These are phyloP conservation scores for Pilatotrama ljubarskyi DNA, from an alignment of 768 basidiomycete species.

Conservation along the genomic window DNA sequence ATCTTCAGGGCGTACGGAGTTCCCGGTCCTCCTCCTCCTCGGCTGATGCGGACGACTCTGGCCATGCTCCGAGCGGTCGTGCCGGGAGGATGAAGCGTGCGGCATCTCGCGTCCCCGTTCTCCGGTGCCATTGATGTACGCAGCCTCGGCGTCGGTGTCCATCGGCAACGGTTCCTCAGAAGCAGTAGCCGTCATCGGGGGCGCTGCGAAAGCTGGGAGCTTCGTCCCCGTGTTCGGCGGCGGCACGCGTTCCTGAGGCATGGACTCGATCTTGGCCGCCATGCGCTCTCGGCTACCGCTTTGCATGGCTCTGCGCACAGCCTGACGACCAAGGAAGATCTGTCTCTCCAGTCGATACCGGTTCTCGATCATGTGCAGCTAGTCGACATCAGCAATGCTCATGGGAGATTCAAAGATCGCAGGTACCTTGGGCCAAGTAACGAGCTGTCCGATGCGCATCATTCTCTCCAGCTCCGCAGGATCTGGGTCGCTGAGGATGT, in stretches of 20 bases:
- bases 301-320: slow-evolving; percentile 59
- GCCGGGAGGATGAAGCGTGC: not conserved
- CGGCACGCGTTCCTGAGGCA: slow-evolving; percentile 28
- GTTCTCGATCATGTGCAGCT: slow-evolving; percentile 95
- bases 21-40: not conserved
- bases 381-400: not conserved
- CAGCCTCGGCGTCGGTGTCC: slow-evolving; percentile 79
- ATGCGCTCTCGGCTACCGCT: slow-evolving; percentile 21
- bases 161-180: slow-evolving; percentile 63
- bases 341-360: slow-evolving; percentile 83
- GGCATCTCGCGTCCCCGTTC: not conserved
- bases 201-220: slow-evolving; percentile 9
- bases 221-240: slow-evolving; percentile 31
- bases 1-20: not conserved
- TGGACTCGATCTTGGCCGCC: slow-evolving; percentile 24
- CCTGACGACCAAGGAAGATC: slow-evolving; percentile 76
- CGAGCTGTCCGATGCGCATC: slow-evolving; percentile 83
- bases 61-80: not conserved
- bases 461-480: slow-evolving; percentile 78
- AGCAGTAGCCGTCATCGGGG: slow-evolving; percentile 33
- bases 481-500: slow-evolving; percentile 82
- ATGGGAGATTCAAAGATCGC: too few species aligned
- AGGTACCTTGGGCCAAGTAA: slow-evolving; percentile 95
- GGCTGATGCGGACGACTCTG: not conserved
- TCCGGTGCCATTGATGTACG: slow-evolving; percentile 49